Percentiles rank a stretch among this genome's conserved stretches.
Evolutionary conservation across 371 early-diverging fungal genomes (phyloP).

Genomic region (Funneliformis caledonium): DNA sequence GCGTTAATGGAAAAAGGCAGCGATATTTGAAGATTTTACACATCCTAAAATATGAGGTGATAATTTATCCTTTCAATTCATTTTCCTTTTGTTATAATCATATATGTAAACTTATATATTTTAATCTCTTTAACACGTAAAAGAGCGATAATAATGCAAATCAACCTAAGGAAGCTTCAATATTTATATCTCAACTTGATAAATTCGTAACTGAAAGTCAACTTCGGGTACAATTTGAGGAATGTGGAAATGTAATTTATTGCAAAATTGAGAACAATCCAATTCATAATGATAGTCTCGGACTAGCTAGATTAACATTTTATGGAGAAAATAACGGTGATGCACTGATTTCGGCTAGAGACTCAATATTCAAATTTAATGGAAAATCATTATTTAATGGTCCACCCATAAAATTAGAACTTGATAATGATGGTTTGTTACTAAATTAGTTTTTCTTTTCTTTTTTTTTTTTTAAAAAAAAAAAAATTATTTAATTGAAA

Average conservation of each 20-base stretch:
- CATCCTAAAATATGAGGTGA: slow-evolving; percentile 15
- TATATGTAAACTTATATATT: not conserved
- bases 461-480: not conserved
- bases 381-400: slow-evolving; percentile 12
- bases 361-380: slow-evolving; percentile 7
- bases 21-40: not conserved
- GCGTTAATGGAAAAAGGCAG: not conserved
- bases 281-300: not conserved
- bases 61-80: not conserved
- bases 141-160: not conserved
- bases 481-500: not conserved
- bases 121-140: not conserved
- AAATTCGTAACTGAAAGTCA: not conserved
- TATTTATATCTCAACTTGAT: not conserved
- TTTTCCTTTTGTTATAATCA: not conserved
- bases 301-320: slow-evolving; percentile 11
- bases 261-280: slow-evolving; percentile 1
- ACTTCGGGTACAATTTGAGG: slow-evolving; percentile 7
- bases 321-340: not conserved
- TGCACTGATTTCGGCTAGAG: slow-evolving; percentile 17
- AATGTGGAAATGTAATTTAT: slow-evolving; percentile 17
- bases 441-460: not conserved
- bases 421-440: slow-evolving; percentile 22
- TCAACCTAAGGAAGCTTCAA: not conserved
- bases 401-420: slow-evolving; percentile 17